Percentiles rank a stretch among this genome's conserved stretches.
Conservation (phyloP, 148 eudicot species). For the Euryodendron excelsum region DNA sequence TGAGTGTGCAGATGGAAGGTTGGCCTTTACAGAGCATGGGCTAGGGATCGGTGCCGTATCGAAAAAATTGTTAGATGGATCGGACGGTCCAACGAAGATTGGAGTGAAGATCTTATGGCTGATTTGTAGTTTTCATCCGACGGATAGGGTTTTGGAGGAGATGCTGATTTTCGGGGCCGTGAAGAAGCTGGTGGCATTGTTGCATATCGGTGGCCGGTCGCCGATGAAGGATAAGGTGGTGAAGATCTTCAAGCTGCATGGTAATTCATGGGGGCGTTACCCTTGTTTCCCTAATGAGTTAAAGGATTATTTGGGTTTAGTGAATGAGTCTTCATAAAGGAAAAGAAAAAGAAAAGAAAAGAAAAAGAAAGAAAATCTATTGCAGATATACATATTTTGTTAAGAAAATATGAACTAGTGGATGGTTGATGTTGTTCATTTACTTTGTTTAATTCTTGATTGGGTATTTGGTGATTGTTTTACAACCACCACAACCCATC, state of each 20-base stretch:
- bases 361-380: no score
- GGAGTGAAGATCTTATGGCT: conserved; percentile 48
- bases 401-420: neutral
- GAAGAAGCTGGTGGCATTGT: conserved; percentile 40
- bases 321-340: conserved; percentile 10
- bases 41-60: conserved; percentile 36
- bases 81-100: conserved; percentile 27
- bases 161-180: conserved; percentile 41
- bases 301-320: conserved; percentile 39
- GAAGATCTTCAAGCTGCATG: conserved; percentile 41
- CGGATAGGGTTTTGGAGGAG: conserved; percentile 51
- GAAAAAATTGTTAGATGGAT: conserved; percentile 35
- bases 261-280: conserved; percentile 36
- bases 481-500: neutral
- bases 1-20: conserved; percentile 47
- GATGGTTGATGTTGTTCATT: neutral
- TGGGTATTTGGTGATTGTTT: neutral
- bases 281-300: conserved; percentile 44
- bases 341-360: neutral
- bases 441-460: neutral
- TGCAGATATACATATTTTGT: neutral
- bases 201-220: conserved; percentile 38
- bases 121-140: conserved; percentile 35
- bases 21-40: conserved; percentile 40
- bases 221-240: conserved; percentile 38